phyloP scores from a whole-genome alignment of 148 eudicot species.

The Camellia japonica region DNA sequence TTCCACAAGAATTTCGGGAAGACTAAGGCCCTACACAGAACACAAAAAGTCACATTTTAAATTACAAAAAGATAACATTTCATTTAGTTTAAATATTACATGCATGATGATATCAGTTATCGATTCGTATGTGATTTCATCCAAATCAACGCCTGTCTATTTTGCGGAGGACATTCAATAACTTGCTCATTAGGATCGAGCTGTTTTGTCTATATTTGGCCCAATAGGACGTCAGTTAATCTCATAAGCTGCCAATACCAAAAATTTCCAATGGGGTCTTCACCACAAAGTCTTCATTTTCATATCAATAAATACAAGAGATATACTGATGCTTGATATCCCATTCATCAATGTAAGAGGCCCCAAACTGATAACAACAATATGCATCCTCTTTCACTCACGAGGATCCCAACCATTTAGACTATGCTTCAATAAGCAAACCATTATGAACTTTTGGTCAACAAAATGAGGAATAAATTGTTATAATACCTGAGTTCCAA shows the following conservation, averaged over 20 bases:
- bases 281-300: neutral
- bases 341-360: neutral
- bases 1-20: slow-evolving; percentile 84
- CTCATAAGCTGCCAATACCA: neutral
- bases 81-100: neutral
- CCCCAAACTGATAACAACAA: neutral
- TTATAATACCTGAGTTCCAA: slow-evolving; percentile 69
- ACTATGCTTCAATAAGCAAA: neutral
- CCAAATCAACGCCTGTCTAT: neutral
- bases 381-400: neutral
- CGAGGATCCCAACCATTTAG: neutral
- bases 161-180: neutral
- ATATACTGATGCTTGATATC: neutral
- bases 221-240: neutral
- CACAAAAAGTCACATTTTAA: slow-evolving; percentile 1
- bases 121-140: neutral
- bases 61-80: neutral
- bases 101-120: neutral
- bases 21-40: slow-evolving; percentile 59
- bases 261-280: neutral
- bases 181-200: neutral
- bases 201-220: neutral
- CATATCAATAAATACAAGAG: neutral
- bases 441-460: neutral
- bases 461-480: neutral